phyloP scores from a whole-genome alignment of 2,329 filamentous ascomycete species.

The Fusarium virguliforme region DNA sequence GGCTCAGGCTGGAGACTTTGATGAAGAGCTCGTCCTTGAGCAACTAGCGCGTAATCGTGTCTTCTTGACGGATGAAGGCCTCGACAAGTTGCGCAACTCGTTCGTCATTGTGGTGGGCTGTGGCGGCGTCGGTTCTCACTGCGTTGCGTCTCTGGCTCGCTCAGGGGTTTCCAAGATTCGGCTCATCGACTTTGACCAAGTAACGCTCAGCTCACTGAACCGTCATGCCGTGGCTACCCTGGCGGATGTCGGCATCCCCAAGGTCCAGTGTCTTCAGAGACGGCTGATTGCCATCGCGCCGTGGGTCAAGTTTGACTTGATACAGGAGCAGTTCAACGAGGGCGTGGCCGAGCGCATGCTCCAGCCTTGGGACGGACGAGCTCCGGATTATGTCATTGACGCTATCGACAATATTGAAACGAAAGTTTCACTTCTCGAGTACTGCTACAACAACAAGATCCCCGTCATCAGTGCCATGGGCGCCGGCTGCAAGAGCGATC shows the following conservation, averaged over 20 bases:
- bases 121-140: slow-evolving; percentile 95
- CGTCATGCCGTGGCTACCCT: slow-evolving; percentile 96
- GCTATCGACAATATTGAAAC: slow-evolving; percentile 99
- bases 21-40: slow-evolving; percentile 89
- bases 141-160: slow-evolving; percentile 85
- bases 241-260: slow-evolving; percentile 92
- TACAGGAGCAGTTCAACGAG: slow-evolving; percentile 86
- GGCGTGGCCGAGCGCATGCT: slow-evolving; percentile 77
- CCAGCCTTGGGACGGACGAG: slow-evolving; percentile 75
- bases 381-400: slow-evolving; percentile 92
- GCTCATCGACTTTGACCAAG: slow-evolving; percentile 97
- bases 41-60: slow-evolving; percentile 94
- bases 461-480: slow-evolving; percentile 96
- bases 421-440: slow-evolving; percentile 91
- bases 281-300: slow-evolving; percentile 89
- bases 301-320: slow-evolving; percentile 91
- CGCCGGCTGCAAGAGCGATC: slow-evolving; percentile 91
- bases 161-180: slow-evolving; percentile 91
- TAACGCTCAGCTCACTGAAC: slow-evolving; percentile 94
- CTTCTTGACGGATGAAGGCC: slow-evolving; percentile 87
- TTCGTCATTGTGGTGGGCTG: slow-evolving; percentile 94
- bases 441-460: slow-evolving; percentile 84
- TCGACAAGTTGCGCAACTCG: slow-evolving; percentile 83
- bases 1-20: slow-evolving; percentile 75
- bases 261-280: slow-evolving; percentile 87